Conservation (phyloP, 2,329 filamentous ascomycete species). For the Geosmithia putterillii region DNA sequence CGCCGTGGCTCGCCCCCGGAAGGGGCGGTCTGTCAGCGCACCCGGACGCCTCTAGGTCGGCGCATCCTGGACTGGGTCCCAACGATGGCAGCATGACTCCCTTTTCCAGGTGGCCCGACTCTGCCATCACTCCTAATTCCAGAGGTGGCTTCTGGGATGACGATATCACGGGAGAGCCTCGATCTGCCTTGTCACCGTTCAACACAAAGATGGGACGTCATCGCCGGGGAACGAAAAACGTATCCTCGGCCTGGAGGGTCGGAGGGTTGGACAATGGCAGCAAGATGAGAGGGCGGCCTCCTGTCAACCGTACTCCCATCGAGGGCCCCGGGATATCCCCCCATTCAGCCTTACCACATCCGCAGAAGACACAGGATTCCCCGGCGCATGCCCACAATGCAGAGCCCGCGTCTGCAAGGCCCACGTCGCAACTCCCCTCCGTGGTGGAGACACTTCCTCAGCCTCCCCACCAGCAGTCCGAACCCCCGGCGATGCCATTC, state of each 20-base stretch:
- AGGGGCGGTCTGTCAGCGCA: constrained; percentile 11
- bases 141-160: constrained; percentile 42
- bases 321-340: constrained; percentile 62
- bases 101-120: constrained; percentile 56
- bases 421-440: not conserved
- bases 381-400: not conserved
- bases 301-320: constrained; percentile 47
- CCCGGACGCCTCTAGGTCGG: constrained; percentile 3
- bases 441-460: not conserved
- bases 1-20: constrained; percentile 35
- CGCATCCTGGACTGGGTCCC: constrained; percentile 10
- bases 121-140: constrained; percentile 58
- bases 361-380: not conserved
- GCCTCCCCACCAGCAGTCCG: not conserved
- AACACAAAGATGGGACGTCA: constrained; percentile 30
- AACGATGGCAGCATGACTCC: constrained; percentile 48
- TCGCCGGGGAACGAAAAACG: constrained; percentile 69
- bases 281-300: constrained; percentile 69
- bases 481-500: not conserved
- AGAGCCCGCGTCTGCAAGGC: not conserved
- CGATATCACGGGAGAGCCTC: constrained; percentile 39
- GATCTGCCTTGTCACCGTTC: constrained; percentile 61
- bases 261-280: constrained; percentile 48
- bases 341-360: constrained; percentile 34
- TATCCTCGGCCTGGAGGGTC: constrained; percentile 82